These are phyloP conservation scores for Sclerotinia nivalis DNA, from an alignment of 2,329 filamentous ascomycete genomes.

Conservation along the genomic window DNA sequence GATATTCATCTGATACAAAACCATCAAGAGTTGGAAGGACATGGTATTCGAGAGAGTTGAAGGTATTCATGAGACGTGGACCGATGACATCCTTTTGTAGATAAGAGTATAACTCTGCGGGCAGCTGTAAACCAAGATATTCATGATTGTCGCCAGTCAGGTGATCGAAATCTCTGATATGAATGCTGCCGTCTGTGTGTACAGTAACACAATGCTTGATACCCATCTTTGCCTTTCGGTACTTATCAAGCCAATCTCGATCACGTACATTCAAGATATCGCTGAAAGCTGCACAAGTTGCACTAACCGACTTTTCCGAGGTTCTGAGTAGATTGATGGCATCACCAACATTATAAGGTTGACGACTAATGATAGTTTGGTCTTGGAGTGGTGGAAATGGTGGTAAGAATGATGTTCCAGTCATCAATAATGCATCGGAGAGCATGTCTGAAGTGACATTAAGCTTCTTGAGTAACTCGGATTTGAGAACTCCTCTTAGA, in stretches of 20 bases:
- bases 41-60: slow-evolving; percentile 76
- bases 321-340: slow-evolving; percentile 77
- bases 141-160: slow-evolving; percentile 83
- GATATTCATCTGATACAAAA: slow-evolving; percentile 77
- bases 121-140: slow-evolving; percentile 86
- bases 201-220: slow-evolving; percentile 88
- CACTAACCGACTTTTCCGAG: slow-evolving; percentile 67
- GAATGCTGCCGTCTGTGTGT: slow-evolving; percentile 61
- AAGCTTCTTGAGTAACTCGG: slow-evolving; percentile 68
- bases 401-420: slow-evolving; percentile 77
- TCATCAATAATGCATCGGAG: slow-evolving; percentile 78
- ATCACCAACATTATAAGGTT: slow-evolving; percentile 62
- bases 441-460: slow-evolving; percentile 70
- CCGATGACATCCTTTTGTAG: slow-evolving; percentile 80
- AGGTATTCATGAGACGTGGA: slow-evolving; percentile 75
- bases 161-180: slow-evolving; percentile 69
- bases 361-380: slow-evolving; percentile 53
- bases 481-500: slow-evolving; percentile 65
- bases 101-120: slow-evolving; percentile 88
- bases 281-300: slow-evolving; percentile 74
- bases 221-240: slow-evolving; percentile 79
- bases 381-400: slow-evolving; percentile 77
- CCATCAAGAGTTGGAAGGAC: slow-evolving; percentile 85
- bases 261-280: slow-evolving; percentile 74
- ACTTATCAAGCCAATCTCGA: slow-evolving; percentile 79